Evolutionary conservation across 2,329 filamentous ascomycete genomes (phyloP).

Genomic region (Colletotrichum destructivum): DNA sequence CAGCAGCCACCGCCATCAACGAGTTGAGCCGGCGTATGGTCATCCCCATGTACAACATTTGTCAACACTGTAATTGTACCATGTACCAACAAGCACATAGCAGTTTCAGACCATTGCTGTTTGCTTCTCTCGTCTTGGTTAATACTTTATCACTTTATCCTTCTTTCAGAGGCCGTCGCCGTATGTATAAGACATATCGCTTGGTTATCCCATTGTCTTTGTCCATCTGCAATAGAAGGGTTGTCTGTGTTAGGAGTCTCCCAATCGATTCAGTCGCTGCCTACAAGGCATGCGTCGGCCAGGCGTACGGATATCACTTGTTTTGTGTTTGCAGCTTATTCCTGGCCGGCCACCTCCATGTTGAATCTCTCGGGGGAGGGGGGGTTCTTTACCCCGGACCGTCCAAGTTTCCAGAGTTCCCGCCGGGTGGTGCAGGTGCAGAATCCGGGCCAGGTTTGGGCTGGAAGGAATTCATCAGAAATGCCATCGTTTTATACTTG

Average conservation of each 20-base stretch:
- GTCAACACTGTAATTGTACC: not conserved
- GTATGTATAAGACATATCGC: too few relatives aligned
- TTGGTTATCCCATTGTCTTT: too few relatives aligned
- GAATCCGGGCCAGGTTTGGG: slow-evolving; percentile 29
- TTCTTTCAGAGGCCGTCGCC: not conserved
- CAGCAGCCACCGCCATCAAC: not conserved
- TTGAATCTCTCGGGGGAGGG: too few relatives aligned
- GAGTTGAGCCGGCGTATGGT: not conserved
- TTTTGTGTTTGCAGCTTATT: not conserved
- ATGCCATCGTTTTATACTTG: not conserved
- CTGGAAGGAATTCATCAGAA: slow-evolving; percentile 42
- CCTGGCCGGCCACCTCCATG: not conserved
- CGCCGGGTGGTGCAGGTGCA: slow-evolving; percentile 41
- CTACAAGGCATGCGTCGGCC: not conserved
- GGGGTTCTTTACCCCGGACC: slow-evolving; percentile 32
- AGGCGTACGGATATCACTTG: not conserved
- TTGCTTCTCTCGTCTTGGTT: not conserved
- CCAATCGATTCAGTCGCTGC: not conserved
- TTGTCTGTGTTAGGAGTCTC: not conserved
- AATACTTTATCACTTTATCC: not conserved
- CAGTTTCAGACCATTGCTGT: not conserved
- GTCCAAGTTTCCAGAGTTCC: slow-evolving; percentile 45
- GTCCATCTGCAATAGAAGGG: not conserved
- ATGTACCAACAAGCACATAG: slow-evolving; percentile 20
- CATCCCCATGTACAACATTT: not conserved